Evolutionary conservation across 148 eudicot species (phyloP).

Genomic region (Rhododendron kiyosumense): DNA sequence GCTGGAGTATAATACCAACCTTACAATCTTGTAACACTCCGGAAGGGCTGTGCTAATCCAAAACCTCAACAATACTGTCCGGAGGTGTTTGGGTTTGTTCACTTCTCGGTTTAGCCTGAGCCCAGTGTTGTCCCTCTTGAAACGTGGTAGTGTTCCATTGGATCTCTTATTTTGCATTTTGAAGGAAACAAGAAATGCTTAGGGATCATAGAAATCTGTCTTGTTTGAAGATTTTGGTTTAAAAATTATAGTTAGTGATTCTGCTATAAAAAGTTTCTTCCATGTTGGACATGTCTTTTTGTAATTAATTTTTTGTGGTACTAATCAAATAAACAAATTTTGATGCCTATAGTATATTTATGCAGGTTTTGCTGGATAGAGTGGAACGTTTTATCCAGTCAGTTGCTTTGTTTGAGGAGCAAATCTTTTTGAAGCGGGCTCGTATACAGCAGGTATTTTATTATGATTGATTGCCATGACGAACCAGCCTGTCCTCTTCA

Average conservation of each 20-base stretch:
- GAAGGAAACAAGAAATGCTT: background rate
- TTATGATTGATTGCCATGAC: background rate
- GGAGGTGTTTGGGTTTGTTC: background rate
- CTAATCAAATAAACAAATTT: background rate
- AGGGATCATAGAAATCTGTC: background rate
- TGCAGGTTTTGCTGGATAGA: conserved; percentile 82
- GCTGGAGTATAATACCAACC: background rate
- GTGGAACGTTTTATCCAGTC: conserved; percentile 93
- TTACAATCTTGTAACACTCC: background rate
- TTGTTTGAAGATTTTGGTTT: background rate
- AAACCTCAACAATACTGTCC: background rate
- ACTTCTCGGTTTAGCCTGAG: background rate
- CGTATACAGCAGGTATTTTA: conserved; percentile 76
- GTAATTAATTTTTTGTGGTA: background rate
- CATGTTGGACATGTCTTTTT: background rate
- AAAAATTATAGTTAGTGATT: background rate
- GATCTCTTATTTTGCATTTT: background rate
- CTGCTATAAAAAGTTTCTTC: background rate
- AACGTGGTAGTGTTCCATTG: background rate
- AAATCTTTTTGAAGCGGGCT: conserved; percentile 85
- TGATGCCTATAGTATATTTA: conserved; percentile 10
- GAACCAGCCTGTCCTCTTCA: background rate
- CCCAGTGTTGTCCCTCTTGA: background rate
- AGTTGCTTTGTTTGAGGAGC: conserved; percentile 86
- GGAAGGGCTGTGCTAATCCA: background rate